Conservation (phyloP, 202 grass and related monocot genomes). For the Panicum virgatum region DNA sequence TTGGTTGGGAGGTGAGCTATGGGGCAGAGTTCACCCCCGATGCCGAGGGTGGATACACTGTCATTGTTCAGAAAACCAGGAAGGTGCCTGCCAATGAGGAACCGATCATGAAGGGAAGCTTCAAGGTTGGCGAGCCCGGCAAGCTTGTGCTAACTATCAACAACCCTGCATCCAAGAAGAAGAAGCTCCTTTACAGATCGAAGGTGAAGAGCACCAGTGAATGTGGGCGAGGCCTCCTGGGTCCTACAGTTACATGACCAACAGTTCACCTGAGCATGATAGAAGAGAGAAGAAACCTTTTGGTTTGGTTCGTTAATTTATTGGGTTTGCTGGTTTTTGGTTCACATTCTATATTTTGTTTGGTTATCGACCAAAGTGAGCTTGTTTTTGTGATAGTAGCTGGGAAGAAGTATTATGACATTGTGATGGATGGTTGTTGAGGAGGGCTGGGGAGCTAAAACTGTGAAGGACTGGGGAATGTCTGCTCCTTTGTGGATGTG, state of each 20-base stretch:
- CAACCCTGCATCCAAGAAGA: constrained; percentile 93
- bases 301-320: constrained; percentile 54
- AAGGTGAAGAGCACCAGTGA: constrained; percentile 71
- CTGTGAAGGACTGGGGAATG: not conserved
- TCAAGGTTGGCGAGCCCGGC: constrained; percentile 71
- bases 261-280: constrained; percentile 20
- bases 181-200: constrained; percentile 92
- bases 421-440: constrained; percentile 53
- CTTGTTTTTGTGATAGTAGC: constrained; percentile 70
- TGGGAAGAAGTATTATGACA: constrained; percentile 49
- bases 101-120: constrained; percentile 77
- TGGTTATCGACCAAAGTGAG: constrained; percentile 59
- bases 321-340: constrained; percentile 39
- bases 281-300: constrained; percentile 51
- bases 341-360: constrained; percentile 58
- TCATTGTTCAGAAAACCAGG: constrained; percentile 94
- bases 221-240: constrained; percentile 35
- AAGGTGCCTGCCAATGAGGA: constrained; percentile 76
- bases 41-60: constrained; percentile 76
- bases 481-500: constrained; percentile 70
- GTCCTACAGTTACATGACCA: constrained; percentile 6
- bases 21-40: constrained; percentile 77
- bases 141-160: constrained; percentile 77
- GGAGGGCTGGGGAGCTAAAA: constrained; percentile 20
- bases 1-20: constrained; percentile 79